Evolutionary conservation across 768 basidiomycete genomes (phyloP).

Genomic region (Lanmaoa rubissima): DNA sequence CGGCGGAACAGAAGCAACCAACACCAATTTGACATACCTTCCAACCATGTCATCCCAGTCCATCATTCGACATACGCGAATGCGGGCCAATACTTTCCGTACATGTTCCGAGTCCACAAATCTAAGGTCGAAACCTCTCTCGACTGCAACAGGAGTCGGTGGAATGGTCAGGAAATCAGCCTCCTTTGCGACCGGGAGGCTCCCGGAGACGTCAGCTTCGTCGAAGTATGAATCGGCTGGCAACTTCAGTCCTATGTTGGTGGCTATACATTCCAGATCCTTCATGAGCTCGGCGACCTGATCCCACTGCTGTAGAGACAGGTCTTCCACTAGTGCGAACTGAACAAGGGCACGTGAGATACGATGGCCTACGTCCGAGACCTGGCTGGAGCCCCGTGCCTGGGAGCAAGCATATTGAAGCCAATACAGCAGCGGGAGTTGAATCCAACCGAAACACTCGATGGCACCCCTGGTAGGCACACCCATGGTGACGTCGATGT

Average conservation of each 20-base stretch:
- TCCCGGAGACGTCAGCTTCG: slow-evolving; percentile 64
- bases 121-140: neutral
- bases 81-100: neutral
- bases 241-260: slow-evolving; percentile 64
- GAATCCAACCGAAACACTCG: slow-evolving; percentile 68
- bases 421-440: slow-evolving; percentile 73
- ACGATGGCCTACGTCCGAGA: slow-evolving; percentile 49
- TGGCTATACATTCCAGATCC: slow-evolving; percentile 65
- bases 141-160: neutral
- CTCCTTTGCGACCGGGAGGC: neutral
- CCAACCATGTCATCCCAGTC: slow-evolving; percentile 6
- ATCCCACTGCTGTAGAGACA: slow-evolving; percentile 52
- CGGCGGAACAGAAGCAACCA: slow-evolving; percentile 34
- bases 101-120: neutral
- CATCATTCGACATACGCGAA: slow-evolving; percentile 37
- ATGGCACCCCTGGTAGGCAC: slow-evolving; percentile 40
- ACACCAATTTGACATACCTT: slow-evolving; percentile 37
- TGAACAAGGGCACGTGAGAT: slow-evolving; percentile 60
- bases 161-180: neutral
- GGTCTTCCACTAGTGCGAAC: slow-evolving; percentile 68
- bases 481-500: slow-evolving; percentile 34
- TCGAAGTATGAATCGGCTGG: slow-evolving; percentile 79
- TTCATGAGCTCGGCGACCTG: slow-evolving; percentile 48
- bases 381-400: slow-evolving; percentile 6
- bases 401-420: slow-evolving; percentile 55